phyloP scores from a whole-genome alignment of 768 basidiomycete genomes.

The Ramaria sp. region DNA sequence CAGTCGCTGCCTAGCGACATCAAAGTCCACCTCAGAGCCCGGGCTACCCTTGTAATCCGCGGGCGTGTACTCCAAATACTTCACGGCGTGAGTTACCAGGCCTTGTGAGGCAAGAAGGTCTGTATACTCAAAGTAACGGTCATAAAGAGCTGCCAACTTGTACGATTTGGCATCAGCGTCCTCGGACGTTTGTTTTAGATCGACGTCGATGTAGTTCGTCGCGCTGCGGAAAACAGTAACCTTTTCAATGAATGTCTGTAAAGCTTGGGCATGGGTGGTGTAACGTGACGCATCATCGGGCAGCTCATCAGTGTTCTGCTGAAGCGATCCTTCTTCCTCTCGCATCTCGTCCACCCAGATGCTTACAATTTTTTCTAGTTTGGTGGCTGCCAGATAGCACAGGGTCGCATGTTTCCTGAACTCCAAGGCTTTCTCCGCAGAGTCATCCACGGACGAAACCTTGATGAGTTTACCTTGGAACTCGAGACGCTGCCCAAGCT shows the following conservation, averaged over 20 bases:
- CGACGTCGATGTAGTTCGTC: conserved; percentile 65
- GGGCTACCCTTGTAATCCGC: conserved; percentile 59
- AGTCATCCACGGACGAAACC: conserved; percentile 34
- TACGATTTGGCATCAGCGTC: conserved; percentile 49
- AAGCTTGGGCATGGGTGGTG: conserved; percentile 70
- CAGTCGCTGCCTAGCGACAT: conserved; percentile 36
- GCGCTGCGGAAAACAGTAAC: conserved; percentile 90
- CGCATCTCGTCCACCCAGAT: conserved; percentile 88
- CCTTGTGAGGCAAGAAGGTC: conserved; percentile 87
- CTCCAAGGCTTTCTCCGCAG: conserved; percentile 31
- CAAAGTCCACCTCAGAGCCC: conserved; percentile 28
- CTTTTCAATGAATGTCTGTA: conserved; percentile 95
- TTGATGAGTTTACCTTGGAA: conserved; percentile 61
- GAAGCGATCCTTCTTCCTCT: conserved; percentile 65
- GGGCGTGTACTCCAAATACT: conserved; percentile 74
- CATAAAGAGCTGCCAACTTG: conserved; percentile 80
- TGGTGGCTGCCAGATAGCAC: conserved; percentile 86
- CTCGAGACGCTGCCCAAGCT: conserved; percentile 85
- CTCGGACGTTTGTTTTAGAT: conserved; percentile 38
- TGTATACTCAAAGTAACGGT: conserved; percentile 92
- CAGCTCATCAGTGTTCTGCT: conserved; percentile 26
- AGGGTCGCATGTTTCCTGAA: conserved; percentile 83
- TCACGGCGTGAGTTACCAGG: conserved; percentile 70
- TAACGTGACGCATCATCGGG: conserved; percentile 42
- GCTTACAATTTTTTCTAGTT: conserved; percentile 75